Conservation (phyloP, 148 eudicot genomes). For the Bassia scoparia region DNA sequence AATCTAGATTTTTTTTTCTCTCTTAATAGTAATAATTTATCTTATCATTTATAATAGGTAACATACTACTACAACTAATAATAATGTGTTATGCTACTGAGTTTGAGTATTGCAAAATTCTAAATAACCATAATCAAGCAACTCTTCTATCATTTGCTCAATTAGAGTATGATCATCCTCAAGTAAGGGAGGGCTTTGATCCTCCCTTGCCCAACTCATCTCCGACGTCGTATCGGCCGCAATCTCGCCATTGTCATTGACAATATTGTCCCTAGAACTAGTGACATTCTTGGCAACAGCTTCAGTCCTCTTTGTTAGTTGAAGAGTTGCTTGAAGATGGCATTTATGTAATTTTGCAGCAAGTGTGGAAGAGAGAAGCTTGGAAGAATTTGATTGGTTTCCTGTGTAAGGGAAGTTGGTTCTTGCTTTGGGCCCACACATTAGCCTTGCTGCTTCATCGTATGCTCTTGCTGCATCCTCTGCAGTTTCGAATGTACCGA, state of each 20-base stretch:
- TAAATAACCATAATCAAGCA: constrained; percentile 64
- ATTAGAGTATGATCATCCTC: constrained; percentile 66
- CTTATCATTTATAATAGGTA: background rate
- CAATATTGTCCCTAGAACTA: constrained; percentile 17
- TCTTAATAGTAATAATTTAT: background rate
- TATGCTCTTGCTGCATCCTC: constrained; percentile 78
- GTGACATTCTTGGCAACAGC: constrained; percentile 17
- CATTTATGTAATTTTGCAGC: constrained; percentile 73
- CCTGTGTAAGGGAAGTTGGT: constrained; percentile 50
- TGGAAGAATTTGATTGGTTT: constrained; percentile 40
- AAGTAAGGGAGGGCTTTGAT: constrained; percentile 32
- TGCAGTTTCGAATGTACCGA: constrained; percentile 50
- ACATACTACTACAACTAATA: background rate
- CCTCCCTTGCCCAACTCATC: constrained; percentile 29
- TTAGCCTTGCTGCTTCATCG: constrained; percentile 74
- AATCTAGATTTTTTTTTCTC: background rate
- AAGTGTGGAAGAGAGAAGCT: constrained; percentile 60
- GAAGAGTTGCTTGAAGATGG: constrained; percentile 53
- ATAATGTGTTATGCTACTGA: background rate
- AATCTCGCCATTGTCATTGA: constrained; percentile 20
- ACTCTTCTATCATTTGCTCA: constrained; percentile 83
- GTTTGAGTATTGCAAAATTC: constrained; percentile 32
- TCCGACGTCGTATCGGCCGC: constrained; percentile 22
- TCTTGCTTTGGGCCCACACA: constrained; percentile 66
- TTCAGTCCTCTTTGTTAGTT: constrained; percentile 39